phyloP scores from a whole-genome alignment of 495 filamentous ascomycete species.

The Penicillium pancosmium region DNA sequence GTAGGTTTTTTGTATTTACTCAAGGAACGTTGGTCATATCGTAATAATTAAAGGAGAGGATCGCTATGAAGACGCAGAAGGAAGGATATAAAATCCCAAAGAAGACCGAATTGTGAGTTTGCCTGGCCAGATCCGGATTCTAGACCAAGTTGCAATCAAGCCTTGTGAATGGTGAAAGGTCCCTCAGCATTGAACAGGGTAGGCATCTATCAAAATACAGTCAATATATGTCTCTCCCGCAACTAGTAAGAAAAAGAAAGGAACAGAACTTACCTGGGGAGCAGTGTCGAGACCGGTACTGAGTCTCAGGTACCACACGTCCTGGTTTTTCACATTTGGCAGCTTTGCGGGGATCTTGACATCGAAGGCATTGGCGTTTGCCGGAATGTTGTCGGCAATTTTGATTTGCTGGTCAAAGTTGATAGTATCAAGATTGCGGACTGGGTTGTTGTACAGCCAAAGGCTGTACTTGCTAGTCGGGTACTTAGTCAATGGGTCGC shows the following conservation, averaged over 20 bases:
- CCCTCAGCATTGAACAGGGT: slow-evolving; percentile 36
- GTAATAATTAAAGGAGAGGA: slow-evolving; percentile 1
- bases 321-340: slow-evolving; percentile 33
- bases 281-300: slow-evolving; percentile 30
- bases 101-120: not conserved
- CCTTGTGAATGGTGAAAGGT: slow-evolving; percentile 28
- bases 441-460: slow-evolving; percentile 45
- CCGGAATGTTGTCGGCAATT: slow-evolving; percentile 26
- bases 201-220: slow-evolving; percentile 30
- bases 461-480: slow-evolving; percentile 30
- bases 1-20: not conserved
- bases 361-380: slow-evolving; percentile 24
- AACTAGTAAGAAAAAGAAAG: not conserved
- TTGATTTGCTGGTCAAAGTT: slow-evolving; percentile 28
- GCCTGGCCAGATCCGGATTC: not conserved
- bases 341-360: slow-evolving; percentile 34
- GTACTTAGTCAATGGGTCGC: slow-evolving; percentile 26
- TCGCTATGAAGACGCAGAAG: not conserved
- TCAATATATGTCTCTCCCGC: slow-evolving; percentile 1
- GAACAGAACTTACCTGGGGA: slow-evolving; percentile 33
- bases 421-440: slow-evolving; percentile 26
- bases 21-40: not conserved
- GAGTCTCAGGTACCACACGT: slow-evolving; percentile 40
- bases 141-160: slow-evolving; percentile 8
- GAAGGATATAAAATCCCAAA: not conserved